Base-by-base conservation (phyloP, 1,139 yeast species). In the Protomyces gravidus region DNA sequence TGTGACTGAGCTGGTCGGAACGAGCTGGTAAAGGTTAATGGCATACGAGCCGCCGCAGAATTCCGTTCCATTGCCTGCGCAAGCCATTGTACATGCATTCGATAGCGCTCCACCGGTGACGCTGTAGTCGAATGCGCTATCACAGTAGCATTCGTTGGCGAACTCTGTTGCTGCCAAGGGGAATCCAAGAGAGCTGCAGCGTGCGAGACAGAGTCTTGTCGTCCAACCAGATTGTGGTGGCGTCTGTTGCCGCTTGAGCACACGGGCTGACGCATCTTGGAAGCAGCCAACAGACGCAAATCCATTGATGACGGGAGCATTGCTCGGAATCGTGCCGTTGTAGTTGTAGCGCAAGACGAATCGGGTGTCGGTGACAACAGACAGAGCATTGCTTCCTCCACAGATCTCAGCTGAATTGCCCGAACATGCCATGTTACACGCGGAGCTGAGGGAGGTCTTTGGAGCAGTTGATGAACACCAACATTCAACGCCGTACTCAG, bases 371-470 rank as follows among this genome's bases (percentile, higher is more conserved):
- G 23, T 21, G 26, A 45, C 30, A 26, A 46, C 50, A 46, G 33
- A 23, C 15, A 46, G 50, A n/a, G 50, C 50, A 19, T 46, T 27
- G 32, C 32, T 17, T 4, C 50, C 50, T 13, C 50, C 50, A 19
- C 50, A 46, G 7, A 15, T 19, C 21, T 46, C 23, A 26, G 21
- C 25, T 19, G 32, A 17, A 30, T 50, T n/a, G n/a, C 47, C 55
- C n/a, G 42, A 32, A n/a, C 55, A 50, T 15, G 55, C 11, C 28
- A 30, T 13, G 27, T 17, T 40, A 48, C 55, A 50, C 25, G 28
- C 46, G 6, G 55, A 25, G 21, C 50, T 28, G 23, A 5, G 4
- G 2, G 42, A 9, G 11, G 42, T 5, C 11, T 19, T 17, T 23
- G 42, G 42, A 15, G 42, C 21, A 4, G 19, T n/a, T 5, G 19